Evolutionary conservation across 371 early-diverging fungal genomes (phyloP).

Genomic region (Batrachochytrium dendrobatidis): DNA sequence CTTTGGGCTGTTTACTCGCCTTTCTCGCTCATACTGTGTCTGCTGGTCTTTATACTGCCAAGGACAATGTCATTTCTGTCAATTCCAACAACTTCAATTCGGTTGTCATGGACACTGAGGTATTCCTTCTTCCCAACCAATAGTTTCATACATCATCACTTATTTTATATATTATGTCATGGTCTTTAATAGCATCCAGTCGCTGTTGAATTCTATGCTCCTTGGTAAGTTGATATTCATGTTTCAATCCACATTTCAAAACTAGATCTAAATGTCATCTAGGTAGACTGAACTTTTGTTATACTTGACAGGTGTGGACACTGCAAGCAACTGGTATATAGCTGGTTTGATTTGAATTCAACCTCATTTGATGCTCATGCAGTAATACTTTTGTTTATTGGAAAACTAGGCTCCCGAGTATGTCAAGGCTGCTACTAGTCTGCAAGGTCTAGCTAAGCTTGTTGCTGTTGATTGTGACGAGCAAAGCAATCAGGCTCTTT

Average conservation of each 20-base stretch:
- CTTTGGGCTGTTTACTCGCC: no score
- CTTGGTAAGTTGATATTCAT: slow-evolving; percentile 53
- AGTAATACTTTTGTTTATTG: neutral
- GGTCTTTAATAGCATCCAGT: slow-evolving; percentile 53
- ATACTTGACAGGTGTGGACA: slow-evolving; percentile 60
- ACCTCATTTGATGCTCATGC: neutral
- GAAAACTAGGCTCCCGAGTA: slow-evolving; percentile 81
- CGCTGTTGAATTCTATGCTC: slow-evolving; percentile 84
- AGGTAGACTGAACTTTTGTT: neutral
- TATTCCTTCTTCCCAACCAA: slow-evolving; percentile 18
- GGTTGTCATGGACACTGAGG: slow-evolving; percentile 60
- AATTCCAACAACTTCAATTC: slow-evolving; percentile 51
- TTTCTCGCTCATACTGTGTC: neutral
- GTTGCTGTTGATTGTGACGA: slow-evolving; percentile 88
- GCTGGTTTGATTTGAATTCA: neutral
- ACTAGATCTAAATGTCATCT: neutral
- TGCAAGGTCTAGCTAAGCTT: slow-evolving; percentile 73
- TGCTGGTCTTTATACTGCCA: slow-evolving; percentile 21
- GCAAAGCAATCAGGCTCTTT: slow-evolving; percentile 62
- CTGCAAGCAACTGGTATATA: slow-evolving; percentile 63
- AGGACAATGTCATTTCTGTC: slow-evolving; percentile 23
- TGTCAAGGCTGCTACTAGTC: slow-evolving; percentile 74
- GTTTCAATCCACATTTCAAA: slow-evolving; percentile 1
- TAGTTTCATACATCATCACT: neutral
- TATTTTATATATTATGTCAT: neutral